Conservation (phyloP, 257 asterid genomes). For the Leptodermis oblonga region DNA sequence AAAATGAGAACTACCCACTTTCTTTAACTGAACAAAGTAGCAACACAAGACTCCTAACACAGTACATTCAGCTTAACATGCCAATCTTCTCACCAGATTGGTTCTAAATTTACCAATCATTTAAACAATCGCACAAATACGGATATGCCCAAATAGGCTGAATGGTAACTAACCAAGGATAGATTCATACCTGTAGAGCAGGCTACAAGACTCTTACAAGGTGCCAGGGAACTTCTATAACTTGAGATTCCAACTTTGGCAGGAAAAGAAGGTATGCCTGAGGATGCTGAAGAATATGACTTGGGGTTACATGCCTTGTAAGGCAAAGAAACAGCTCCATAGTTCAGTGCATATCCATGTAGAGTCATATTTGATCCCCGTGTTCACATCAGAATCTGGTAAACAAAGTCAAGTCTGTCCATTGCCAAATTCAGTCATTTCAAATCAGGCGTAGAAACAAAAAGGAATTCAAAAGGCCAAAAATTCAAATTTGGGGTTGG, state of each 20-base stretch:
- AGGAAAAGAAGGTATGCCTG: slow-evolving; percentile 17
- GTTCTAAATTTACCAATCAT: neutral
- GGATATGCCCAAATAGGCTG: neutral
- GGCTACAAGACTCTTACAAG: slow-evolving; percentile 20
- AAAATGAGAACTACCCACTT: neutral
- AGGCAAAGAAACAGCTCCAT: slow-evolving; percentile 36
- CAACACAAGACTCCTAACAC: neutral
- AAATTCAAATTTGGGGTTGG: no score
- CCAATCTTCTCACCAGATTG: neutral
- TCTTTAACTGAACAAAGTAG: neutral
- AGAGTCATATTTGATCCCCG: slow-evolving; percentile 49
- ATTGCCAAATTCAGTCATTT: neutral
- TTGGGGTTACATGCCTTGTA: slow-evolving; percentile 27
- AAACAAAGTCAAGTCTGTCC: neutral
- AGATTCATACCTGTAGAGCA: slow-evolving; percentile 38
- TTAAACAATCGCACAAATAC: neutral
- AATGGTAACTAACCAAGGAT: neutral
- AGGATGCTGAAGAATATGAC: slow-evolving; percentile 22
- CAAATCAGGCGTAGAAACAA: neutral
- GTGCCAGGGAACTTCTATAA: slow-evolving; percentile 22
- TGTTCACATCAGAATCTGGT: slow-evolving; percentile 7
- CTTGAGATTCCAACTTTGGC: slow-evolving; percentile 22
- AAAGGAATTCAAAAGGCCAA: neutral
- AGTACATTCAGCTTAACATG: neutral
- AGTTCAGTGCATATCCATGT: slow-evolving; percentile 36